Conservation (phyloP, 179 eudicot genomes). For the Camellia oleifera region DNA sequence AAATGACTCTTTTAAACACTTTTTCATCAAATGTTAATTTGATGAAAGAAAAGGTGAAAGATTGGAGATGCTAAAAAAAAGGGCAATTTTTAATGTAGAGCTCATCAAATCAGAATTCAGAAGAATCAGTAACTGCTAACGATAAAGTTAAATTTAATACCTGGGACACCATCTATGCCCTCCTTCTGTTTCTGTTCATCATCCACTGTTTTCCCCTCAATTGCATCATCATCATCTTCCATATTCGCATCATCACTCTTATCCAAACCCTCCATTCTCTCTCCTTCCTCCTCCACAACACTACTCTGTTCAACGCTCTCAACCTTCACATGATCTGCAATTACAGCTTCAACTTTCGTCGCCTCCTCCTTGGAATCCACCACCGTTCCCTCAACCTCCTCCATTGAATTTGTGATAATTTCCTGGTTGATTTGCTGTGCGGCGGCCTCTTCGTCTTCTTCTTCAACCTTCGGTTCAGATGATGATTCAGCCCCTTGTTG, state of each 20-base stretch:
- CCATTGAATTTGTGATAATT: background rate
- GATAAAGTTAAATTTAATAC: background rate
- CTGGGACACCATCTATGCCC: background rate
- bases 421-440: conserved; percentile 1
- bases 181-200: background rate
- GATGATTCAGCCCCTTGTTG: background rate
- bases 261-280: conserved; percentile 6
- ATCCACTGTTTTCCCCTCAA: background rate
- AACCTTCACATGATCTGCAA: background rate
- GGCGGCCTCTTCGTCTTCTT: background rate
- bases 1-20: too few species aligned
- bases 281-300: conserved; percentile 1
- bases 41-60: too few species aligned
- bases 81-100: too few species aligned
- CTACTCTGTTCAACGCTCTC: background rate
- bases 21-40: too few species aligned
- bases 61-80: too few species aligned
- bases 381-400: background rate
- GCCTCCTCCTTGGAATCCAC: background rate
- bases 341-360: background rate
- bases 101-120: background rate
- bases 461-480: background rate
- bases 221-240: background rate
- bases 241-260: conserved; percentile 1
- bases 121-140: background rate